Base-by-base conservation (phyloP, 805 yeast genomes). In the Metschnikowia noctiluminum region DNA sequence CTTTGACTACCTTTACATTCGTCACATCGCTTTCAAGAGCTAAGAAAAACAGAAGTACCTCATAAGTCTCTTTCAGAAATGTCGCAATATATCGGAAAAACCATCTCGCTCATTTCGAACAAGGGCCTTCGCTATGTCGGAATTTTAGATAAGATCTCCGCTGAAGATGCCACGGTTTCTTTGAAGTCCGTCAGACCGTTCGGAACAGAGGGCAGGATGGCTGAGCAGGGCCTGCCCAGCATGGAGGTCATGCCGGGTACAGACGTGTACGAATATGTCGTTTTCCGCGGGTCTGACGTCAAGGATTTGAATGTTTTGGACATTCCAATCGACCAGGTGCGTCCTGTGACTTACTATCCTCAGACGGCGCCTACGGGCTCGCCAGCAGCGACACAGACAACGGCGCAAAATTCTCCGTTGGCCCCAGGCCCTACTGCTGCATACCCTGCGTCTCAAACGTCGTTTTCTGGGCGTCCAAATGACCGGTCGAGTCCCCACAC, bases 21-120 rank as follows among this genome's bases (percentile, higher is more conserved):
- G n/a, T n/a, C n/a, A n/a, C n/a, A n/a, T n/a, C n/a, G n/a, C n/a
- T 21, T 21, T 21, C 21, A 4, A 21, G 4, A 21, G 21, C 2
- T 3, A 21, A 21, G 21, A 4, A 21, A 4, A 21, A 3, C 21
- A 21, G 4, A 21, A 21, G 4, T 4, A 21, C 21, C 21, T 21
- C 21, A 21, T 21, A 2, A 21, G 21, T 10, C 32, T 3, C 32
- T 12, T 6, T 9, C 3, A 30, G 14, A 26, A 40, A 94, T 94
- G 98, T 85, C 97, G 40, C 90, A 90, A 62, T 91, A 85, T 68
- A 87, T 90, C 57, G 98, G 98, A 9, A 89, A 89, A 65, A 85
- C 92, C 44, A 89, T 90, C 58, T 82, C 94, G 27, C 75, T 89
- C 64, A 79, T 87, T 54, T 85, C 95, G 50, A 81, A 80, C 62